Base-by-base conservation (phyloP, 2,329 filamentous ascomycete genomes). In the Fusarium sp. region DNA sequence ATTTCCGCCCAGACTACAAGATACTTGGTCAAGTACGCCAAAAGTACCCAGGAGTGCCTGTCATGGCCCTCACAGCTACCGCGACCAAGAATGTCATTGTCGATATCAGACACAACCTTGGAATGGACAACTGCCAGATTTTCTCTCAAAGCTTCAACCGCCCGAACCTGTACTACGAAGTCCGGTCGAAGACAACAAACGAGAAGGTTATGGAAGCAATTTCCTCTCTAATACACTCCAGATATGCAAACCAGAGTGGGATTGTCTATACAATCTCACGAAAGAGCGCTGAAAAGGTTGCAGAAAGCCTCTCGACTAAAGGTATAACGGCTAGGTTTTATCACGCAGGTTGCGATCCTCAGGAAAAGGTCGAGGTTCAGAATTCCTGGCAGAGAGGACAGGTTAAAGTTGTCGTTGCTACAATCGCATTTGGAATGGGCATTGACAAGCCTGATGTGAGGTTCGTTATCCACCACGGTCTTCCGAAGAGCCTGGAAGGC, bases 391-490 rank as follows among this genome's bases (percentile, higher is more conserved):
- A 99, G 80, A 84, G 83, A 46, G 94, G 94, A 10, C 83, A 86
- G 57, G 89, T 92, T 77, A 93, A 97, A 74, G 93, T 99, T 38
- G 97, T 99, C 46, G 96, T 99, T 55, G 97, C 96, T 25, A 99
- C 96, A 0, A 98, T 99, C 80, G 96, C 96, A 29, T 99, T 99
- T 79, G 96, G 96, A 11, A 99, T 99, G 96, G 96, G 96, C n/a
- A 99, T 99, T 73, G 96, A 99, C 84, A 99, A 99, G 81, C 90
- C 95, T 2, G 93, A 99, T 79, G 96, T 99, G 52, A 93, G 96
- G 33, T 99, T 97, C 79, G 96, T 99, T 38, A 94, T 99, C 44
- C 97, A 99, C 79, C 92, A 97, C 77, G 93, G 91, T 46, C 86
- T 99, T 10, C 96, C 96, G 3, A 98, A 99, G 82, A 98, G 94